Conservation (phyloP, 2,329 filamentous ascomycete genomes). For the Macrophomina tecta region DNA sequence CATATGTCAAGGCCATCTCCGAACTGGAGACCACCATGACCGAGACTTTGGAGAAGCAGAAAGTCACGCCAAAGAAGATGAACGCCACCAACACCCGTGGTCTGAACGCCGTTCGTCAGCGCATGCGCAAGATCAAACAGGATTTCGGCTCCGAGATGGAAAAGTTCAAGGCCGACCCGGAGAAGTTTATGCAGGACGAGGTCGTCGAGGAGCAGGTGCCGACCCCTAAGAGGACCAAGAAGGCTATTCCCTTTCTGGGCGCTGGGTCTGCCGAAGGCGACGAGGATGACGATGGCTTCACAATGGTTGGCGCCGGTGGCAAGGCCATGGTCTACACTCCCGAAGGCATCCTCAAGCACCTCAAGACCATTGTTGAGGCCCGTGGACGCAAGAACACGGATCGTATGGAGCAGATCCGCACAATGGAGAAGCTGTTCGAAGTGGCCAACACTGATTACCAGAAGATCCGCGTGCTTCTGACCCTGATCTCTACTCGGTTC, state of each 20-base stretch:
- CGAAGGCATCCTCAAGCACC: conserved; percentile 97
- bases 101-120: conserved; percentile 96
- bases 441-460: conserved; percentile 93
- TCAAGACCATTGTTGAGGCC: conserved; percentile 90
- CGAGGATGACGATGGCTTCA: conserved; percentile 88
- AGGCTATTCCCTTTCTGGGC: conserved; percentile 57
- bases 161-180: conserved; percentile 82
- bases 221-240: conserved; percentile 55
- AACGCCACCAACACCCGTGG: conserved; percentile 93
- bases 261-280: conserved; percentile 63
- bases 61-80: conserved; percentile 97
- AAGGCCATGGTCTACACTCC: conserved; percentile 90
- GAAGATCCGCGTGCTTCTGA: conserved; percentile 87
- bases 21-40: conserved; percentile 95
- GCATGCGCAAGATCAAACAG: conserved; percentile 98
- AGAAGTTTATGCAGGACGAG: conserved; percentile 84
- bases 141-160: conserved; percentile 89
- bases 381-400: conserved; percentile 99
- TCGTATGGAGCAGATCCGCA: conserved; percentile 88
- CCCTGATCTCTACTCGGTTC: conserved; percentile 91
- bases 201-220: conserved; percentile 70
- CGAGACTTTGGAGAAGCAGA: conserved; percentile 93
- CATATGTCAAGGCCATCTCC: conserved; percentile 90
- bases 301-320: conserved; percentile 85
- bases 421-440: conserved; percentile 95